Evolutionary conservation across 768 basidiomycete genomes (phyloP).

Genomic region (Fibroporia radiculosa): DNA sequence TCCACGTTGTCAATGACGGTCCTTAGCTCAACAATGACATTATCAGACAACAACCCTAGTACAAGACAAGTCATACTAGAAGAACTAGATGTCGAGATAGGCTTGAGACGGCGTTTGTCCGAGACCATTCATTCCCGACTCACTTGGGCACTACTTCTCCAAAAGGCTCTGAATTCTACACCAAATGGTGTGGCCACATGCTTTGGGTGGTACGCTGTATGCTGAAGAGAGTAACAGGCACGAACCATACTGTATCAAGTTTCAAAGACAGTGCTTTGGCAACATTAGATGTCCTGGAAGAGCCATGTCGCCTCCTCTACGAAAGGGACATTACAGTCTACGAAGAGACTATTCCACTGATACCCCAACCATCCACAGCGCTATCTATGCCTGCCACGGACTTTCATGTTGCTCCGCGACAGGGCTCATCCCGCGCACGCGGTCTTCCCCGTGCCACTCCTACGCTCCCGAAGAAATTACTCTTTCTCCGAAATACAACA

Average conservation of each 20-base stretch:
- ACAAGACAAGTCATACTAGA: constrained; percentile 24
- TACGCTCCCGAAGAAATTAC: constrained; percentile 25
- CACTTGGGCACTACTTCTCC: constrained; percentile 37
- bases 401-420: not conserved
- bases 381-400: constrained; percentile 3
- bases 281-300: constrained; percentile 34
- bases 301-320: constrained; percentile 30
- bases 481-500: constrained; percentile 32
- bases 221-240: not conserved
- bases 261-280: constrained; percentile 35
- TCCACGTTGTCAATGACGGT: too few species aligned
- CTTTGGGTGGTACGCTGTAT: not conserved
- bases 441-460: constrained; percentile 10
- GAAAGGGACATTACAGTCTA: constrained; percentile 19
- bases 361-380: constrained; percentile 13
- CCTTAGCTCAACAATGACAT: too few species aligned
- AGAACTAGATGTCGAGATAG: constrained; percentile 37
- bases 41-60: constrained; percentile 2
- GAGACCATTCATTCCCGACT: constrained; percentile 37
- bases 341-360: constrained; percentile 17
- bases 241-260: constrained; percentile 9
- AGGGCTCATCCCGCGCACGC: constrained; percentile 13
- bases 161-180: constrained; percentile 25
- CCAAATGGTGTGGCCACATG: constrained; percentile 7
- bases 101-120: constrained; percentile 32